Percentiles rank a stretch among this genome's conserved stretches.
Conservation (phyloP, 805 yeast species). For the Sugiyamaella marilandica region DNA sequence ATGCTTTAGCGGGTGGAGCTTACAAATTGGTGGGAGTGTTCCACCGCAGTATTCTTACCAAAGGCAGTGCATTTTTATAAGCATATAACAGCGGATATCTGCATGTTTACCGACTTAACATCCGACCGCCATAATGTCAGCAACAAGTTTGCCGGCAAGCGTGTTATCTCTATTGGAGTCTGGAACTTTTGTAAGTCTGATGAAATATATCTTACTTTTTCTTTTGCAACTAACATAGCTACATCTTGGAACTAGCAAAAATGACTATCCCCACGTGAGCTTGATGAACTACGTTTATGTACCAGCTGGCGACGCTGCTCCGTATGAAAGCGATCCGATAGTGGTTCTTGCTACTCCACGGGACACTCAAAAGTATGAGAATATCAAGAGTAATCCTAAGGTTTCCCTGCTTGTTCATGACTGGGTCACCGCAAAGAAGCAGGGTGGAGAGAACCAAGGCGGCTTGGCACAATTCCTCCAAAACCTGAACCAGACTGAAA, state of each 20-base stretch:
- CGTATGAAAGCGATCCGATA: slow-evolving; percentile 41
- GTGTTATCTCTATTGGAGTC: slow-evolving; percentile 12
- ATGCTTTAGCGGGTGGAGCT: too few species aligned
- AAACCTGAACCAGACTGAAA: slow-evolving; percentile 71
- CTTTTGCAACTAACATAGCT: slow-evolving; percentile 34
- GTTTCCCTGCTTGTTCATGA: slow-evolving; percentile 87
- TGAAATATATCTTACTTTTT: neutral
- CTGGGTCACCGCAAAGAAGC: slow-evolving; percentile 61
- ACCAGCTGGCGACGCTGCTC: slow-evolving; percentile 29
- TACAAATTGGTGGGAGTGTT: neutral
- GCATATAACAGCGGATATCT: neutral
- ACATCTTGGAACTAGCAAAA: slow-evolving; percentile 76
- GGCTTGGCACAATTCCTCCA: slow-evolving; percentile 59
- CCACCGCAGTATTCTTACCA: neutral
- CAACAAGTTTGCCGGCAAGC: slow-evolving; percentile 8
- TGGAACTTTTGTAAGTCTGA: slow-evolving; percentile 14
- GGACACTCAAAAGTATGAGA: slow-evolving; percentile 67
- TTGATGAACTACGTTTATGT: slow-evolving; percentile 85
- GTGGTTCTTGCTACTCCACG: slow-evolving; percentile 70
- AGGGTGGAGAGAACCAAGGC: slow-evolving; percentile 17
- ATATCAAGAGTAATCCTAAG: slow-evolving; percentile 63
- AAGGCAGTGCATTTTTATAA: neutral
- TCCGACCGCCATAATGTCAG: neutral
- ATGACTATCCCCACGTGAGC: slow-evolving; percentile 78
- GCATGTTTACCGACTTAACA: neutral